Evolutionary conservation across 768 basidiomycete species (phyloP), one percentile per base, ranked within the genome.

Genomic region (Favolaschia claudopus): DNA sequence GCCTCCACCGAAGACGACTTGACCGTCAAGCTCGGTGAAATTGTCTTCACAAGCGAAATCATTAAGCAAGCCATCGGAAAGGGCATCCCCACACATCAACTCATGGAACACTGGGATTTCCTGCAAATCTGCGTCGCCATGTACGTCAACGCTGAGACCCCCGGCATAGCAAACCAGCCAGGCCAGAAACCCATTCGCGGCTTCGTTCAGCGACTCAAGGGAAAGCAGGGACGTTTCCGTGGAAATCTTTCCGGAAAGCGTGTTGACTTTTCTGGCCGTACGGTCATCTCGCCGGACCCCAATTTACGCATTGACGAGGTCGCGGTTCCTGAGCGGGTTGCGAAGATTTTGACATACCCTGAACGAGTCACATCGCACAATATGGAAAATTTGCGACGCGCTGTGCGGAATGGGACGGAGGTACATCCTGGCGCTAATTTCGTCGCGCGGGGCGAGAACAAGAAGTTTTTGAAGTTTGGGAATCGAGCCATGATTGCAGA

Each of bases 51-150:
- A 58, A 99, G 98, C 67, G 89, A 92, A 27, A 82, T 97, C 27
- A 94, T 99, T 68, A 93, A 93, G 71, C 89, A 93, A 65, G 93
- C 92, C 8, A 82, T 99, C 12, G 84, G 85, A 5, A 94, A 93
- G 74, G 97, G 97, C 42, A 85, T 90, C 4, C 92, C 92, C 3
- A 95, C 91, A 14, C 85, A 89, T 33, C 91, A 92, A 62, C 91
- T 96, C 67, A 96, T 96, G 93, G 96, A 95, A 84, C 89, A 96
- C 85, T 99, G 97, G 97, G 97, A 99, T 67, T 95, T 96, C 64
- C 81, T 99, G 1, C 95, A 97, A 68, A 82, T 96, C 45, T 90
- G 91, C 15, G 93, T 99, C 24, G 97, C 97, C 0, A 91, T 99
- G 85, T 99, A 99, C 74, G 90, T 99, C 79, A 99, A 99, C 77